A percentile compares a stretch with the other conserved stretches of the same genome.
Evolutionary conservation across 305 asterid genomes (phyloP).

Genomic region (Coffea humblotiana): DNA sequence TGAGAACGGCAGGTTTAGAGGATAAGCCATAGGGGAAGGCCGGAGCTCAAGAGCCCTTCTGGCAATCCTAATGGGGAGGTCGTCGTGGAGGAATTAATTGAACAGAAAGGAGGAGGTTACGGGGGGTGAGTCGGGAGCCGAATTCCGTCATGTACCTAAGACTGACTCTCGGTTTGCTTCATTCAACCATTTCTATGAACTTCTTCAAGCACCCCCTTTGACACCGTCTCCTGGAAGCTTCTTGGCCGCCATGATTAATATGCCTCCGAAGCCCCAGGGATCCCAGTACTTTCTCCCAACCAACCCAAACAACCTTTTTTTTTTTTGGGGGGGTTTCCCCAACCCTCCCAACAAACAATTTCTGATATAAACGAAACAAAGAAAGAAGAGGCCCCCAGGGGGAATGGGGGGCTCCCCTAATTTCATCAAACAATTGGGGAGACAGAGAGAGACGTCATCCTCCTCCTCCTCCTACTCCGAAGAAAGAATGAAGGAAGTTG

Average conservation of each 20-base stretch:
- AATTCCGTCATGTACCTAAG: slow-evolving; percentile 95
- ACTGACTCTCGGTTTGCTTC: slow-evolving; percentile 87
- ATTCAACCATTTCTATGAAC: slow-evolving; percentile 74
- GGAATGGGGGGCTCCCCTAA: no score
- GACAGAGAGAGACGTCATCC: no score
- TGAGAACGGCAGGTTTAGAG: slow-evolving; percentile 72
- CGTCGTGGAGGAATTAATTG: slow-evolving; percentile 91
- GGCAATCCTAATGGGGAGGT: slow-evolving; percentile 85
- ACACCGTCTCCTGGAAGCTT: slow-evolving; percentile 51
- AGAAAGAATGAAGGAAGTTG: no score
- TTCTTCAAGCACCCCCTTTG: slow-evolving; percentile 57
- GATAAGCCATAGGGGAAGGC: slow-evolving; percentile 76
- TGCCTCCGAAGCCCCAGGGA: no score
- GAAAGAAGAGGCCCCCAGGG: no score
- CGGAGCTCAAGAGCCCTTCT: slow-evolving; percentile 79
- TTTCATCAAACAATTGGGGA: no score
- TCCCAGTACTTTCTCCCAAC: no score
- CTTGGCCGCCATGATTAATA: slow-evolving; percentile 61
- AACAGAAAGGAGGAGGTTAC: slow-evolving; percentile 74
- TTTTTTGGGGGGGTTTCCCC: no score
- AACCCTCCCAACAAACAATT: no score
- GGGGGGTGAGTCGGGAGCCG: slow-evolving; percentile 63
- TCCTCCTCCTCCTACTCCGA: no score
- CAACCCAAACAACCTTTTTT: no score
- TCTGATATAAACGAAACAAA: no score